phyloP scores from a whole-genome alignment of 371 early-diverging fungal species.

The Mucor lusitanicus region DNA sequence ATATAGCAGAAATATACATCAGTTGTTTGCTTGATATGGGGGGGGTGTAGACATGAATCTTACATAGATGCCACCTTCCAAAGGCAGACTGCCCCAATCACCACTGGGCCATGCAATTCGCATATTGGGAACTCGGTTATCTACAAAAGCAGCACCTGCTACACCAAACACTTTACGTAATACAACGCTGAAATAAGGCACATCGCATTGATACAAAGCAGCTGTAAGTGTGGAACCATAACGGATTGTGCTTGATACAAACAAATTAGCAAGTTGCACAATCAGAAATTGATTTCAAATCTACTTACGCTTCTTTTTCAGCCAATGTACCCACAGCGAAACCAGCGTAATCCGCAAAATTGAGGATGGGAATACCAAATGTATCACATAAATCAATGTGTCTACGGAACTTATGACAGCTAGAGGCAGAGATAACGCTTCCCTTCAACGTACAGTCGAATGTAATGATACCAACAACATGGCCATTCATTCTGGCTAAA shows the following conservation, averaged over 20 bases:
- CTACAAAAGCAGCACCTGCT: constrained; percentile 53
- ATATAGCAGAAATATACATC: no score
- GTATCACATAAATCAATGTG: constrained; percentile 51
- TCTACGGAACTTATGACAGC: constrained; percentile 45
- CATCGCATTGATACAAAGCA: constrained; percentile 48
- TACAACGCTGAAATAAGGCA: constrained; percentile 47
- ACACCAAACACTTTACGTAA: constrained; percentile 54
- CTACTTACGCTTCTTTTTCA: constrained; percentile 47
- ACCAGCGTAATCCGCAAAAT: constrained; percentile 52
- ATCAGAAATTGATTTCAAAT: background rate
- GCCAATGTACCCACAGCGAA: constrained; percentile 49
- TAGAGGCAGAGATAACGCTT: constrained; percentile 37
- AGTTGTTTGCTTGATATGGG: background rate
- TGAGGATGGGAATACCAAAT: constrained; percentile 46
- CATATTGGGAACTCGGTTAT: constrained; percentile 46
- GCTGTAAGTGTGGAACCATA: constrained; percentile 47
- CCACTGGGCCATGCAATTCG: constrained; percentile 48
- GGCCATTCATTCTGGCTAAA: constrained; percentile 37
- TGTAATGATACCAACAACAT: constrained; percentile 43
- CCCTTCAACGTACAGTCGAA: constrained; percentile 45
- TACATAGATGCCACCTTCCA: constrained; percentile 46
- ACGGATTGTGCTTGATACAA: constrained; percentile 38
- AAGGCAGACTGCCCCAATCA: constrained; percentile 49
- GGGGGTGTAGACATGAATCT: background rate
- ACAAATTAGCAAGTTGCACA: background rate